These are phyloP conservation scores for Alloascoidea hylecoeti DNA, from an alignment of 805 yeast species.

Conservation along the genomic window DNA sequence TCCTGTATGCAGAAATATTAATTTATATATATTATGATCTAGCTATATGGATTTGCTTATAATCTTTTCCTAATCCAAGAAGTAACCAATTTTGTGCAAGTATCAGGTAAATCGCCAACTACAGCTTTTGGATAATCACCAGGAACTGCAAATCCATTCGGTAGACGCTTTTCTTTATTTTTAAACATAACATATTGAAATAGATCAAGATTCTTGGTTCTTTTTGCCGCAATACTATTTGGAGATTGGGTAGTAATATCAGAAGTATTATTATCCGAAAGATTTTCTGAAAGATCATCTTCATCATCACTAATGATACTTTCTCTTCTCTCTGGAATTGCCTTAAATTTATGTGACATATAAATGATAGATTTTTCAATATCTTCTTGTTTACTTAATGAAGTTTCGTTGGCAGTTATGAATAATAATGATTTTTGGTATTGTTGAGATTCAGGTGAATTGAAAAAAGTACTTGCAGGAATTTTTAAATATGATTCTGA, in stretches of 20 bases:
- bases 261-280: slow-evolving; percentile 9
- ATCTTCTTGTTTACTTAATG: neutral
- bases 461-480: neutral
- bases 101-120: slow-evolving; percentile 18
- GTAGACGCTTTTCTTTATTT: slow-evolving; percentile 13
- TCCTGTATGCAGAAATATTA: too few species aligned
- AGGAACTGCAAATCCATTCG: slow-evolving; percentile 26
- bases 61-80: neutral
- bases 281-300: slow-evolving; percentile 13
- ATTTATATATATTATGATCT: too few species aligned
- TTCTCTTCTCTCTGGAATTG: slow-evolving; percentile 8
- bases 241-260: slow-evolving; percentile 1
- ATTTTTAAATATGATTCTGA: neutral
- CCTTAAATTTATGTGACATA: neutral
- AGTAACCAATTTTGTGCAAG: slow-evolving; percentile 8
- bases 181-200: slow-evolving; percentile 8
- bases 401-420: neutral
- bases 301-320: slow-evolving; percentile 12
- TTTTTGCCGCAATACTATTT: slow-evolving; percentile 3
- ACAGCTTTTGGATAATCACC: slow-evolving; percentile 21
- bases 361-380: neutral
- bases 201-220: slow-evolving; percentile 6
- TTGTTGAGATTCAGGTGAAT: neutral
- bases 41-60: too few species aligned
- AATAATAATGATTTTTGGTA: neutral